Conservation (phyloP, 441 rosid genomes). For the Viola pubescens region DNA sequence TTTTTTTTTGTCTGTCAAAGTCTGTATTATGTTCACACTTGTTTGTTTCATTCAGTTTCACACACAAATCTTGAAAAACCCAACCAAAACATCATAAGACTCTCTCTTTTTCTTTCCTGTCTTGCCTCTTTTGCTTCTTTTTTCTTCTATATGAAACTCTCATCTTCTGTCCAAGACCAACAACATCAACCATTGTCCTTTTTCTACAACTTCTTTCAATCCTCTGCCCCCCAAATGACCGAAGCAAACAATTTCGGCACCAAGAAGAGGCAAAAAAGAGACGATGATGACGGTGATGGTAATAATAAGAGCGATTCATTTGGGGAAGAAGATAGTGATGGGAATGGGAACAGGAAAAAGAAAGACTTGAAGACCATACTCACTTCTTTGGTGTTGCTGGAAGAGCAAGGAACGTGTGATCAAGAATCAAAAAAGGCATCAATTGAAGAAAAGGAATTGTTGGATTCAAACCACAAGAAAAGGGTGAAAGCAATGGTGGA, state of each 20-base stretch:
- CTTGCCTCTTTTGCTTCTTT: neutral
- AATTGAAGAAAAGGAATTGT: slow-evolving; percentile 32
- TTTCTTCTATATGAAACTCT: slow-evolving; percentile 25
- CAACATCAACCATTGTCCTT: neutral
- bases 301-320: slow-evolving; percentile 8
- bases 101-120: neutral
- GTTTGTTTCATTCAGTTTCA: neutral
- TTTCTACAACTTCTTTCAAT: neutral
- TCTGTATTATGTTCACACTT: slow-evolving; percentile 21
- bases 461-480: slow-evolving; percentile 49
- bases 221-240: slow-evolving; percentile 28
- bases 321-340: slow-evolving; percentile 13
- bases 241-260: slow-evolving; percentile 16
- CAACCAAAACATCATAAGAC: neutral
- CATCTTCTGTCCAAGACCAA: slow-evolving; percentile 9
- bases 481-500: slow-evolving; percentile 49
- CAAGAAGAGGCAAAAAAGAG: slow-evolving; percentile 18
- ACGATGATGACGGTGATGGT: slow-evolving; percentile 2
- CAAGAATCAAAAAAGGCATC: slow-evolving; percentile 29
- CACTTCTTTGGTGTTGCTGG: slow-evolving; percentile 53
- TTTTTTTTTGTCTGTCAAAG: too few species aligned
- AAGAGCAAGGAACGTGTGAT: slow-evolving; percentile 53
- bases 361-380: slow-evolving; percentile 54
- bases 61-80: slow-evolving; percentile 6
- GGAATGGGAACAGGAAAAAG: slow-evolving; percentile 9